Evolutionary conservation across 2,329 filamentous ascomycete species (phyloP).

Genomic region (Calonectria pseudoreteaudii): DNA sequence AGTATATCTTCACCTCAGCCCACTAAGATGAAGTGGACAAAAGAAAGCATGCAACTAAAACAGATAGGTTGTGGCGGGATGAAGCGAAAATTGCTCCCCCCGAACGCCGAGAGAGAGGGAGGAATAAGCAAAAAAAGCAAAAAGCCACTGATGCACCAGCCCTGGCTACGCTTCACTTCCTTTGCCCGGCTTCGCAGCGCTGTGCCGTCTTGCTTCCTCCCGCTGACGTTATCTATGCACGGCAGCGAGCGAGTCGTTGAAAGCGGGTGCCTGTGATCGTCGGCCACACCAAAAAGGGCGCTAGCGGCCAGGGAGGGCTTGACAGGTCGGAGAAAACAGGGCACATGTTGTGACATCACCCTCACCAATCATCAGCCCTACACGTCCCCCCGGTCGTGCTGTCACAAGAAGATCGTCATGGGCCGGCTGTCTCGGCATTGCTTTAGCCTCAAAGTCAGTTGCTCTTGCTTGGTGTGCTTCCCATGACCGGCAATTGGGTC

Average conservation of each 20-base stretch:
- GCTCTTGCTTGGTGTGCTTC: not conserved
- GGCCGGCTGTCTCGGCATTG: constrained; percentile 8
- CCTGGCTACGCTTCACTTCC: not conserved
- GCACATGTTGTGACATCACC: constrained; percentile 21
- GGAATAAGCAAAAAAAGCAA: too few relatives aligned
- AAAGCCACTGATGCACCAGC: not conserved
- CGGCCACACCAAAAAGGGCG: not conserved
- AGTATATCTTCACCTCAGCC: not conserved
- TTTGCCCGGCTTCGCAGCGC: not conserved
- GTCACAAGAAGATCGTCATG: constrained; percentile 17
- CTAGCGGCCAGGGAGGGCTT: not conserved
- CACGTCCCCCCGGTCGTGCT: constrained; percentile 3
- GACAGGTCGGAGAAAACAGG: constrained; percentile 1
- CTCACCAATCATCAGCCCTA: constrained; percentile 23
- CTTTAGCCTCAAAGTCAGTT: not conserved
- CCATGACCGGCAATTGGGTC: not conserved
- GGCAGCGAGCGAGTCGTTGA: constrained; percentile 10
- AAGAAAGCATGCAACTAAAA: not conserved
- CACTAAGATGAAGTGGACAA: not conserved
- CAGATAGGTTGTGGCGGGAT: not conserved
- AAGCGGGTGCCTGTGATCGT: constrained; percentile 4
- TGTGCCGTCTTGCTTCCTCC: not conserved
- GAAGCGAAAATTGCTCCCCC: not conserved
- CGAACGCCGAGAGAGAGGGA: not conserved
- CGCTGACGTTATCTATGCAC: not conserved